A percentile compares a stretch with the other conserved stretches of the same genome.
Evolutionary conservation across 164 flowering plant species (phyloP).

Genomic region (Saururus chinensis): DNA sequence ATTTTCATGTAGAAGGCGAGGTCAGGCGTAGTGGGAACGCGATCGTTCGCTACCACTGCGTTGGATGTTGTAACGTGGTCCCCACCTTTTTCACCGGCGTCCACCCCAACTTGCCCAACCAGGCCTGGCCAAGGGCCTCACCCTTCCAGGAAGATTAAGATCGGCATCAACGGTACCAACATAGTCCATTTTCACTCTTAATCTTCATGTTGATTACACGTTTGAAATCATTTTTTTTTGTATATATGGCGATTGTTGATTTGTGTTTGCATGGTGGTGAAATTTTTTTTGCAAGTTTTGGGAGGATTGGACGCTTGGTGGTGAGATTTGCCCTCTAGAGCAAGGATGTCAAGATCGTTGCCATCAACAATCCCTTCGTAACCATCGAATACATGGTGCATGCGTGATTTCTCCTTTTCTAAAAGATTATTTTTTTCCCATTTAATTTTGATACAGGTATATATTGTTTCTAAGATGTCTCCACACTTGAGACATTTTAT

Average conservation of each 20-base stretch:
- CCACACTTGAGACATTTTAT: no score
- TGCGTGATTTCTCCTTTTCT: neutral
- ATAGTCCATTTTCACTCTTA: neutral
- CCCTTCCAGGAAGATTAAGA: slow-evolving; percentile 67
- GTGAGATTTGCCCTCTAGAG: slow-evolving; percentile 69
- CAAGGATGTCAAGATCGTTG: slow-evolving; percentile 76
- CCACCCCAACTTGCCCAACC: no score
- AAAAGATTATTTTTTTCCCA: no score
- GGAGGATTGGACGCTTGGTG: slow-evolving; percentile 81
- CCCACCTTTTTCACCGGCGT: no score
- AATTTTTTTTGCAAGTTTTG: slow-evolving; percentile 44
- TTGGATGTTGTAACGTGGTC: no score
- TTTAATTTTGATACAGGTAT: no score
- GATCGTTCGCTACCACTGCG: no score
- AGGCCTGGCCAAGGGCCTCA: no score
- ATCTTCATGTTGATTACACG: neutral
- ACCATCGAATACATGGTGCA: slow-evolving; percentile 73
- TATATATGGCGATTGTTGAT: neutral
- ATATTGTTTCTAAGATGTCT: no score
- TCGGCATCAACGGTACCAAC: slow-evolving; percentile 33
- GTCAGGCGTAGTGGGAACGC: no score
- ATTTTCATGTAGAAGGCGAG: no score
- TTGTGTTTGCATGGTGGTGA: neutral
- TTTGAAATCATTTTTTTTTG: no score
- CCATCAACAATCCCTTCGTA: slow-evolving; percentile 83